Evolutionary conservation across 2,329 filamentous ascomycete species (phyloP).

Genomic region (Pseudohalonectria lignicola): DNA sequence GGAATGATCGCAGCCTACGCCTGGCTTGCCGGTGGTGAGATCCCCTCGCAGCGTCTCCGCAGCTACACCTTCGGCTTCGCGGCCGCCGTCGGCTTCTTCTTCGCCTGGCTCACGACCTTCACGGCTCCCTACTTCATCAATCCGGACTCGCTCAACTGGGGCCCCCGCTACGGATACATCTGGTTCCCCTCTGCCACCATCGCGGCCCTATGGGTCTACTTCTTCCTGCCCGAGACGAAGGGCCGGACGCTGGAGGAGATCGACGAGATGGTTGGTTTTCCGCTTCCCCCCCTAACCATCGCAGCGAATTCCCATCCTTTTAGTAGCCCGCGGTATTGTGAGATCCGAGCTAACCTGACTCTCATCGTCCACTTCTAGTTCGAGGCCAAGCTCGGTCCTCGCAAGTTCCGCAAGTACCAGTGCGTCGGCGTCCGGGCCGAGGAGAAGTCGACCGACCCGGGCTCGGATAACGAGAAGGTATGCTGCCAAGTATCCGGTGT

Average conservation of each 20-base stretch:
- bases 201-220: slow-evolving; percentile 26
- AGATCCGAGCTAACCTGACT: no score
- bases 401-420: slow-evolving; percentile 1
- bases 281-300: no score
- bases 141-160: slow-evolving; percentile 24
- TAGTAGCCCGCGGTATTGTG: no score
- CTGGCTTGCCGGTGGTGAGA: slow-evolving; percentile 27
- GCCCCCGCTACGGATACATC: slow-evolving; percentile 23
- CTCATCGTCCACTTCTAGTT: no score
- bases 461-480: neutral
- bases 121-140: slow-evolving; percentile 31
- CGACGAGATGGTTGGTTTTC: slow-evolving; percentile 23
- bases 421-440: slow-evolving; percentile 1
- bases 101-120: slow-evolving; percentile 26
- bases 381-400: neutral
- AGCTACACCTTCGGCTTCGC: slow-evolving; percentile 25
- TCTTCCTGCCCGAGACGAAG: slow-evolving; percentile 33
- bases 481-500: no score
- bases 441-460: neutral
- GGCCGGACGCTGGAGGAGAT: slow-evolving; percentile 37
- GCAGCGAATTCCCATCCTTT: no score
- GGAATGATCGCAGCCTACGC: slow-evolving; percentile 18
- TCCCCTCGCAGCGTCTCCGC: slow-evolving; percentile 25
- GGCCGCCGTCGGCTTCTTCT: slow-evolving; percentile 26
- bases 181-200: slow-evolving; percentile 26